These are phyloP conservation scores for Aspergillus transmontanensis DNA, from an alignment of 2,329 filamentous ascomycete genomes.

Conservation along the genomic window DNA sequence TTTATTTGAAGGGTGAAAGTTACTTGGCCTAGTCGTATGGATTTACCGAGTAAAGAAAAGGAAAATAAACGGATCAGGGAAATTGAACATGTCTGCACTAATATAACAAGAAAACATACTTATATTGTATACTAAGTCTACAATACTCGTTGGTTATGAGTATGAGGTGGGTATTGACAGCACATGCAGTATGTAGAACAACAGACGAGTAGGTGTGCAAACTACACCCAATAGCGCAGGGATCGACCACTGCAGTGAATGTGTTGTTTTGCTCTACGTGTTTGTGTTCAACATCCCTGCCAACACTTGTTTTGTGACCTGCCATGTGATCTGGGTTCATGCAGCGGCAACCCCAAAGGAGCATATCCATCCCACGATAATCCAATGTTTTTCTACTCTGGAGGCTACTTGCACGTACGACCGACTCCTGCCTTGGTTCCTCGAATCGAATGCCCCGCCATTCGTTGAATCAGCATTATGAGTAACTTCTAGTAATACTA, in stretches of 20 bases:
- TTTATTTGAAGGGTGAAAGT: slow-evolving; percentile 5
- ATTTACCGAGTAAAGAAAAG: neutral
- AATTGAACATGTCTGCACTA: neutral
- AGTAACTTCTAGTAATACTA: too few species aligned
- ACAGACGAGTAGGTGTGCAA: neutral
- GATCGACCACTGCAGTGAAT: neutral
- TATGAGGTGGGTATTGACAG: neutral
- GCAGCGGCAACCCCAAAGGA: neutral
- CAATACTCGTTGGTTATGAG: neutral
- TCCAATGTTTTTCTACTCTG: neutral
- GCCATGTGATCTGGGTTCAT: neutral
- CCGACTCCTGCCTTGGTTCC: neutral
- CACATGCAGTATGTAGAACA: neutral
- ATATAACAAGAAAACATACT: too few species aligned
- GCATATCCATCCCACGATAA: neutral
- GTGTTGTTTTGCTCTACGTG: neutral
- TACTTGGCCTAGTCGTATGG: neutral
- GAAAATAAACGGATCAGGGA: neutral
- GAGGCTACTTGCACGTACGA: neutral
- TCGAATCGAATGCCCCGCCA: neutral
- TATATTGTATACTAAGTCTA: too few species aligned
- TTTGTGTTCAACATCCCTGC: neutral
- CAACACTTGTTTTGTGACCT: neutral
- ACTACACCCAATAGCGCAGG: neutral
- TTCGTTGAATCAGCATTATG: too few species aligned